phyloP scores from a whole-genome alignment of 2,329 filamentous ascomycete genomes.

The Sporothrix variecibatus region DNA sequence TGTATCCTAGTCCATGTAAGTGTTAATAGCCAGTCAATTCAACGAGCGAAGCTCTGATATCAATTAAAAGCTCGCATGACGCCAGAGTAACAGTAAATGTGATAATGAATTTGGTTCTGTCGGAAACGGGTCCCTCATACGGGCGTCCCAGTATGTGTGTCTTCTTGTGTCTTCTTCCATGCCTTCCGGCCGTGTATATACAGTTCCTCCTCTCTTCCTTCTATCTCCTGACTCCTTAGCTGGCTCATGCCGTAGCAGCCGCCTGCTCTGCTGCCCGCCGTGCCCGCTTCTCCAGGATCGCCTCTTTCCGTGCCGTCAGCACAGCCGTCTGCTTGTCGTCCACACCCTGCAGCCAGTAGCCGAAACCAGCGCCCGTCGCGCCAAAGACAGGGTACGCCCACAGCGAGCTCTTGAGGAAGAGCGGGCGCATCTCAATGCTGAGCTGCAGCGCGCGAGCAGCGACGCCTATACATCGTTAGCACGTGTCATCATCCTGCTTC shows the following conservation, averaged over 20 bases:
- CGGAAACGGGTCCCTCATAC: background rate
- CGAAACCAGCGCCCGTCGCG: conserved; percentile 83
- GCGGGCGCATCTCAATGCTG: conserved; percentile 95
- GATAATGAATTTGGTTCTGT: conserved; percentile 8
- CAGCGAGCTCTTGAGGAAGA: conserved; percentile 80
- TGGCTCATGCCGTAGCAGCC: conserved; percentile 26
- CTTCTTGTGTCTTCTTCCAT: background rate
- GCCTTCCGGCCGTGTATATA: conserved; percentile 19
- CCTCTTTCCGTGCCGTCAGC: conserved; percentile 74
- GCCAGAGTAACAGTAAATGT: background rate
- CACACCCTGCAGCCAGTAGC: conserved; percentile 94
- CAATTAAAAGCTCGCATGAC: background rate
- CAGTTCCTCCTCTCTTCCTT: background rate
- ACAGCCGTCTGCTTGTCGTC: conserved; percentile 78
- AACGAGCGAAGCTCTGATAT: background rate
- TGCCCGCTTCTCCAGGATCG: conserved; percentile 85
- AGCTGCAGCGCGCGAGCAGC: conserved; percentile 94
- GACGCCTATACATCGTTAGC: conserved; percentile 61
- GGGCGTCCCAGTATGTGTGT: background rate
- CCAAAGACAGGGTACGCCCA: conserved; percentile 94
- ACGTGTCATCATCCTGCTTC: background rate
- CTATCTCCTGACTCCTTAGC: too few relatives aligned
- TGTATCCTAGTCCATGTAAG: background rate
- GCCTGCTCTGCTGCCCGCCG: conserved; percentile 69
- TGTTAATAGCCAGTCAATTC: background rate